Evolutionary conservation across 306 rosid species (phyloP), one percentile per base, ranked within the genome.

Genomic region (Cicer pinnatifidum): DNA sequence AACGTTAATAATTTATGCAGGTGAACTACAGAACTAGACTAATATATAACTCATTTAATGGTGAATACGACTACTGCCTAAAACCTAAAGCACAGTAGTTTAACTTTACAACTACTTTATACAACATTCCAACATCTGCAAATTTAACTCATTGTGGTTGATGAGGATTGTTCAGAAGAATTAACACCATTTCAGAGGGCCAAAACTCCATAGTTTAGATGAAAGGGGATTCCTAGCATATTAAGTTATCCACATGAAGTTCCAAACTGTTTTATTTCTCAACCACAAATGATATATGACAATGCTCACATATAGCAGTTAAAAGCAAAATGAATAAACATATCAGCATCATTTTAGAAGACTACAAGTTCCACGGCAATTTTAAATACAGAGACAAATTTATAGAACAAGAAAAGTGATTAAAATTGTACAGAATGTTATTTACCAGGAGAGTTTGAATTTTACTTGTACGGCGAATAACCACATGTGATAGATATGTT

Each of bases 401-500:
- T 71, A 47, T 15, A 8, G 16, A 50, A 72, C 57, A 67, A 54
- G 48, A 77, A 64, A 41, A 58, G 48, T 56, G 19, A 75, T 54
- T 72, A 52, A 76, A 68, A 71, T 54, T 23, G 47, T 58, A 28
- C 1, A 54, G 45, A 20, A 71, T 51, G 15, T 90, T 56, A 12
- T 90, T 89, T 84, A 88, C 98, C 73, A 86, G 54, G 75, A 94
- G 96, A 44, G 37, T 72, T 67, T 75, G 83, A 56, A 91, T 85
- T 65, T 82, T 86, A 75, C 39, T 83, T 73, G 96, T 87, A n/a
- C 82, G 89, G 69, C 67, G 91, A 73, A 94, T 80, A 77, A 94
- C 97, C 8, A 78, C 48, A 35, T 89, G 91, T 11, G 97, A 89
- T 51, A 94, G 78, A 88, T 91, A 94, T 33, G 92, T 88, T 56